Percentiles rank a stretch among this genome's conserved stretches.
phyloP scores from a whole-genome alignment of 371 early-diverging fungal genomes.

The Coemansia sp. region DNA sequence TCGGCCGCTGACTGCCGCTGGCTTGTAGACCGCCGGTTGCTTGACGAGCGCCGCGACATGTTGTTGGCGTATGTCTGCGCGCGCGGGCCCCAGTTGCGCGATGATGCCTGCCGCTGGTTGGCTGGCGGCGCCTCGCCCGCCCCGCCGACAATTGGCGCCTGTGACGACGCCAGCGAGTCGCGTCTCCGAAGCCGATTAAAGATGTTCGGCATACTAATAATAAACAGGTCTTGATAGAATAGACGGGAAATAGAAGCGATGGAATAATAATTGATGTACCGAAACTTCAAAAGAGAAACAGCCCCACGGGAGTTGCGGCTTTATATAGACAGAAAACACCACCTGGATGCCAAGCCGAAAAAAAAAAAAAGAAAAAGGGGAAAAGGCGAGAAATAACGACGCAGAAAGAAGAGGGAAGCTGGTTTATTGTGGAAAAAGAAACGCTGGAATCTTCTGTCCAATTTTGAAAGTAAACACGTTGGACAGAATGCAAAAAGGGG shows the following conservation, averaged over 20 bases:
- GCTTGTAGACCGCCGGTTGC: conserved; percentile 17
- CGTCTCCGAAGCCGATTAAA: conserved; percentile 26
- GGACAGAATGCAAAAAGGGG: no score
- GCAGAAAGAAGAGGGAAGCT: neutral
- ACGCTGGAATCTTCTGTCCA: no score
- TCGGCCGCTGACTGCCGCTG: neutral
- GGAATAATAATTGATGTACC: neutral
- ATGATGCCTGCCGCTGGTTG: conserved; percentile 13
- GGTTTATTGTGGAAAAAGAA: no score
- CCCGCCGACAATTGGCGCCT: neutral
- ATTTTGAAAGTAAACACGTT: no score
- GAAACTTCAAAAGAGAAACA: neutral
- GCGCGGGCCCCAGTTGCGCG: conserved; percentile 42
- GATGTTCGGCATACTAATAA: conserved; percentile 28
- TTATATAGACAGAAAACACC: neutral
- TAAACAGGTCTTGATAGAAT: neutral
- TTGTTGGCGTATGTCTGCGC: conserved; percentile 36
- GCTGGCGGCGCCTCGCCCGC: neutral
- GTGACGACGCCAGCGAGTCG: conserved; percentile 15
- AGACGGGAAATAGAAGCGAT: neutral
- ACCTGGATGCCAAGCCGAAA: neutral
- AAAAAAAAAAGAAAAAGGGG: neutral
- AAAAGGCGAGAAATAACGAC: neutral
- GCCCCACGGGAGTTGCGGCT: neutral
- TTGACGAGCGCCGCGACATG: conserved; percentile 36